A percentile compares a stretch with the other conserved stretches of the same genome.
These are phyloP conservation scores for Leishmania guyanensis DNA, from an alignment of 208 protist genomes.

Conservation along the genomic window DNA sequence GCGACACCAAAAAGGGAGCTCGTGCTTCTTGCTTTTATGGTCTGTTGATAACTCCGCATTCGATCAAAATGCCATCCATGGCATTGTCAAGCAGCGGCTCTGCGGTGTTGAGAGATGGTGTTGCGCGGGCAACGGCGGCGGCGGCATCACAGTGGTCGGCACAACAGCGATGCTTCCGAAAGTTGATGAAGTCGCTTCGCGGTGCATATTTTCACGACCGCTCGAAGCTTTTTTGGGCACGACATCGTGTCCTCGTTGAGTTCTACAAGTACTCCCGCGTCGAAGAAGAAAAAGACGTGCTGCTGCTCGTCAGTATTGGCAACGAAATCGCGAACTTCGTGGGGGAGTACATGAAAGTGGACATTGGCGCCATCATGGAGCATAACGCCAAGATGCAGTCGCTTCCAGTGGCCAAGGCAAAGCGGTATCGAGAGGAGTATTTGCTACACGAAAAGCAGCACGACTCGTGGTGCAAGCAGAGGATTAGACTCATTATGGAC, in stretches of 20 bases:
- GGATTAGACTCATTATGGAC: slow-evolving; percentile 77
- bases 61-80: neutral
- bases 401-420: slow-evolving; percentile 73
- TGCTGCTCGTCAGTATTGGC: slow-evolving; percentile 59
- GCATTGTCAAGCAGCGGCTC: slow-evolving; percentile 19
- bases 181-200: slow-evolving; percentile 74
- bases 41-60: neutral
- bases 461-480: slow-evolving; percentile 90
- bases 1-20: neutral
- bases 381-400: slow-evolving; percentile 84
- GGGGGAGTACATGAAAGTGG: slow-evolving; percentile 80
- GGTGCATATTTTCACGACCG: slow-evolving; percentile 86
- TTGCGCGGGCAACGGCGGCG: neutral
- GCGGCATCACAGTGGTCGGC: slow-evolving; percentile 47
- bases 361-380: slow-evolving; percentile 77
- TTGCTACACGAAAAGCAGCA: slow-evolving; percentile 86
- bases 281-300: slow-evolving; percentile 44
- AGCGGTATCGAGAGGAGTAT: slow-evolving; percentile 78
- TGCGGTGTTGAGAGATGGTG: slow-evolving; percentile 5
- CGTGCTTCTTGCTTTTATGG: neutral
- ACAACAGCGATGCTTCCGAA: slow-evolving; percentile 75
- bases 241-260: slow-evolving; percentile 86
- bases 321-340: slow-evolving; percentile 78
- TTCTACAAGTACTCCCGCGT: slow-evolving; percentile 88
- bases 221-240: slow-evolving; percentile 87